A percentile compares a stretch with the other conserved stretches of the same genome.
Conservation (phyloP, 345 rosid genomes). For the Luvunga scandens region DNA sequence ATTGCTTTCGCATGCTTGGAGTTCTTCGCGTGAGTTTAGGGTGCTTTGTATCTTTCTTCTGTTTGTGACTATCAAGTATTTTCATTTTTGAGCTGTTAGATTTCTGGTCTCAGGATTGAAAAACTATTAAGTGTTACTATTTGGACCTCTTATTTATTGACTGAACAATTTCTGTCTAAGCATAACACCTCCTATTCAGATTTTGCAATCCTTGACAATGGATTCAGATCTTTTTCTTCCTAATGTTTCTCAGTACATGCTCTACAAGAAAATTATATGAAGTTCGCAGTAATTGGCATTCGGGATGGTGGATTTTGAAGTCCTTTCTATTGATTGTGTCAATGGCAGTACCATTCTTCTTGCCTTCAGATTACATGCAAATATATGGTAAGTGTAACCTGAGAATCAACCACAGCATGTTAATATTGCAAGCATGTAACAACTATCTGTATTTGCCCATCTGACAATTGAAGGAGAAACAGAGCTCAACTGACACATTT, state of each 20-base stretch:
- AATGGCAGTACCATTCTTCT: constrained; percentile 56
- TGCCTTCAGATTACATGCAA: constrained; percentile 57
- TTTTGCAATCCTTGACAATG: constrained; percentile 37
- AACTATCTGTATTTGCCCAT: neutral
- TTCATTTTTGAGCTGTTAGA: neutral
- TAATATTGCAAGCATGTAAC: neutral
- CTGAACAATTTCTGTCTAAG: neutral
- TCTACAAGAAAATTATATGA: constrained; percentile 56
- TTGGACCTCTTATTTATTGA: neutral
- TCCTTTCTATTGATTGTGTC: constrained; percentile 41
- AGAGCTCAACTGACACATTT: neutral
- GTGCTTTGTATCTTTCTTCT: constrained; percentile 72
- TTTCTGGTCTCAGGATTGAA: neutral
- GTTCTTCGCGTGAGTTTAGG: constrained; percentile 92
- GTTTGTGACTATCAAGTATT: neutral
- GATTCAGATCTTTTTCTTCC: constrained; percentile 70
- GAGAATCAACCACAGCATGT: neutral
- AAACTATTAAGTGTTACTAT: neutral
- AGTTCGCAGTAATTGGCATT: constrained; percentile 66
- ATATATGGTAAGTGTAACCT: constrained; percentile 54
- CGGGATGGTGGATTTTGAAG: constrained; percentile 66
- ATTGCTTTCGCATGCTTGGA: constrained; percentile 64
- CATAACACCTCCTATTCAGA: neutral
- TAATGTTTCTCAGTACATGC: constrained; percentile 64
- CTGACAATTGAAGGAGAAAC: neutral